Evolutionary conservation across 2,329 filamentous ascomycete genomes (phyloP), one percentile per base, ranked within the genome.

Genomic region (Diaporthe caulivora): DNA sequence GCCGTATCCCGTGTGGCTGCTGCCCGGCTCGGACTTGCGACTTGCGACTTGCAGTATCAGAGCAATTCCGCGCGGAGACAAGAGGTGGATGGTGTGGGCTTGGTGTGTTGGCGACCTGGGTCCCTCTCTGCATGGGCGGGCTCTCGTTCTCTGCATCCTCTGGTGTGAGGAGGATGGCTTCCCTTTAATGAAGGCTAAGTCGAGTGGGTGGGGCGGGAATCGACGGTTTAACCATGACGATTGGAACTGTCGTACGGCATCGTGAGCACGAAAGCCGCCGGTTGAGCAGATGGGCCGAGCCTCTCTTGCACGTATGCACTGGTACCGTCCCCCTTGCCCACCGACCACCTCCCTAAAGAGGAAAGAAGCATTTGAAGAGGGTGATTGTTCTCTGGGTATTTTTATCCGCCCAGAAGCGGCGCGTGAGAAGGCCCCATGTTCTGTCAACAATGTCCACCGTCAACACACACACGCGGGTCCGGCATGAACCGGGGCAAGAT

Each of bases 191-290:
- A 31, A 42, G 18, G 24, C 68, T 71, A 60, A 42, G 42, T 53
- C 47, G 54, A 29, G 57, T 71, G 68, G 55, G 68, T 71, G 68
- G 55, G 55, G 55, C 68, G 55, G 68, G 68, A 62, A 71, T 71
- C 29, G 55, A 71, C 68, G 68, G 68, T 42, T 71, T 62, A 71
- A 70, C 29, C 5, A 49, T 49, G n/a, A 42, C 44, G 47, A 17
- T 49, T 51, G 17, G 26, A 42, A n/a, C 37, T 71, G 31, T 44
- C 37, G 53, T 40, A 49, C 68, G 40, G 54, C 68, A 70, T 57
- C 68, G 29, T 60, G 44, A 51, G 24, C 37, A 49, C 44, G 54
- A 60, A 58, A 70, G 34, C 47, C 34, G 51, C 34, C 15, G 54
- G 29, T 24, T 37, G 21, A 29, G 40, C 15, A 29, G n/a, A 18